Conservation (phyloP, 2,329 filamentous ascomycete genomes). For the Epichloe sp. region DNA sequence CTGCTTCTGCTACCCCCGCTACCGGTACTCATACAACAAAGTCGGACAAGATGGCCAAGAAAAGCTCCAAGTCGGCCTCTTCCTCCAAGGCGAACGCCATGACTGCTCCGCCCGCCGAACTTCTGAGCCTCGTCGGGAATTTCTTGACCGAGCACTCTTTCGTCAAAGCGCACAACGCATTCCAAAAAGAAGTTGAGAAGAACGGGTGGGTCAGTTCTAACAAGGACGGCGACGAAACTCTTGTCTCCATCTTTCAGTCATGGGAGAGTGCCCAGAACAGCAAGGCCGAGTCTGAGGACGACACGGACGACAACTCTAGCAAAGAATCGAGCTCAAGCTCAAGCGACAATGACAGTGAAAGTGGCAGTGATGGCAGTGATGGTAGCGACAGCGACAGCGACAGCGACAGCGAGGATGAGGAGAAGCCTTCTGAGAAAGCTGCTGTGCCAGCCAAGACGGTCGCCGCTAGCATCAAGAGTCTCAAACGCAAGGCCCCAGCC, state of each 20-base stretch:
- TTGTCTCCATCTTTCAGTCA: conserved; percentile 36
- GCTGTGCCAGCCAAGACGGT: conserved; percentile 11
- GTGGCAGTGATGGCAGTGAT: conserved; percentile 12
- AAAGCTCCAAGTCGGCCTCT: conserved; percentile 13
- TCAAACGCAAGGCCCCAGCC: conserved; percentile 29
- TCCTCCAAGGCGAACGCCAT: conserved; percentile 10
- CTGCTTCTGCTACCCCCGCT: not conserved
- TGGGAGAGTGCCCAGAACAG: conserved; percentile 28
- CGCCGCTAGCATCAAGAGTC: conserved; percentile 12
- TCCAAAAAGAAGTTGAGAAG: conserved; percentile 48
- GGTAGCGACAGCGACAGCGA: not conserved
- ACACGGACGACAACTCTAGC: conserved; percentile 18
- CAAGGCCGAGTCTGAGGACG: conserved; percentile 12
- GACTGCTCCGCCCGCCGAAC: conserved; percentile 37
- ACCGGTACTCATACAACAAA: not conserved
- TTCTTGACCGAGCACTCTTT: conserved; percentile 59
- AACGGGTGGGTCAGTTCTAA: conserved; percentile 29
- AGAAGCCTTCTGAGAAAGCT: conserved; percentile 7
- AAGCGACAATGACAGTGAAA: conserved; percentile 17
- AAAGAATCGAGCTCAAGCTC: conserved; percentile 18
- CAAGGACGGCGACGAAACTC: conserved; percentile 20
- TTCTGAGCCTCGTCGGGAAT: conserved; percentile 52
- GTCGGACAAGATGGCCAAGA: conserved; percentile 22
- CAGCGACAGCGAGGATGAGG: conserved; percentile 4
- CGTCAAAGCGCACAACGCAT: conserved; percentile 43